Conservation (phyloP, 139 green algal species). For the Chloropicon primus region DNA sequence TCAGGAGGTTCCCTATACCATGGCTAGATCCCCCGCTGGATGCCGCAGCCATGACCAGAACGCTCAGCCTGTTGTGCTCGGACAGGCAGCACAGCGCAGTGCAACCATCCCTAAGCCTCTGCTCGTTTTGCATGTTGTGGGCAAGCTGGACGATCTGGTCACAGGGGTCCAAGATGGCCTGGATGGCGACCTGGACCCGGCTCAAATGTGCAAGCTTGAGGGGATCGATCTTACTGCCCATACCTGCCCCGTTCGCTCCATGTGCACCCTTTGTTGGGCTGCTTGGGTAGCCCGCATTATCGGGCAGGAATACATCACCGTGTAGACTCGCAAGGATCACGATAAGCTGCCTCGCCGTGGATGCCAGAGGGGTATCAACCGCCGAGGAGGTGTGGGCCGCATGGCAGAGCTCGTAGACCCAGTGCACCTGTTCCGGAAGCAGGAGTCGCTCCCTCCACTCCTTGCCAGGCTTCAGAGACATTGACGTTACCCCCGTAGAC, state of each 20-base stretch:
- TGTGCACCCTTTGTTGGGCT: neutral
- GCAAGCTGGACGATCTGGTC: neutral
- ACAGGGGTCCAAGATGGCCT: neutral
- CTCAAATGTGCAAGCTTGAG: neutral
- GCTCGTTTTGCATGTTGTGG: neutral
- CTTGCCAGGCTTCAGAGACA: neutral
- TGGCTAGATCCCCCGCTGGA: neutral
- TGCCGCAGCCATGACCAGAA: neutral
- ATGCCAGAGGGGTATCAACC: neutral
- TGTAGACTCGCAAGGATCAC: neutral
- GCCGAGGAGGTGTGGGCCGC: neutral
- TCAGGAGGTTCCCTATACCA: neutral
- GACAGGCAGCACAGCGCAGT: neutral
- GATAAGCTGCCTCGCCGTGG: neutral
- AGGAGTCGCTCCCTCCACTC: neutral
- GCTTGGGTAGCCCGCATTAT: neutral
- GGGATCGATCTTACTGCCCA: neutral
- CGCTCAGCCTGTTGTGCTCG: neutral
- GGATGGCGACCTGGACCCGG: neutral
- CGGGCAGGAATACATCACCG: neutral
- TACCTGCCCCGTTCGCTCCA: too few relatives aligned
- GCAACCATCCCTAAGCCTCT: neutral
- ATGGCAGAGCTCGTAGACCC: neutral
- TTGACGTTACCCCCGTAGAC: neutral
- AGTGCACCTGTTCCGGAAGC: neutral